These are phyloP conservation scores for Trematosphaeria pertusa DNA, from an alignment of 2,329 filamentous ascomycete genomes.

Conservation along the genomic window DNA sequence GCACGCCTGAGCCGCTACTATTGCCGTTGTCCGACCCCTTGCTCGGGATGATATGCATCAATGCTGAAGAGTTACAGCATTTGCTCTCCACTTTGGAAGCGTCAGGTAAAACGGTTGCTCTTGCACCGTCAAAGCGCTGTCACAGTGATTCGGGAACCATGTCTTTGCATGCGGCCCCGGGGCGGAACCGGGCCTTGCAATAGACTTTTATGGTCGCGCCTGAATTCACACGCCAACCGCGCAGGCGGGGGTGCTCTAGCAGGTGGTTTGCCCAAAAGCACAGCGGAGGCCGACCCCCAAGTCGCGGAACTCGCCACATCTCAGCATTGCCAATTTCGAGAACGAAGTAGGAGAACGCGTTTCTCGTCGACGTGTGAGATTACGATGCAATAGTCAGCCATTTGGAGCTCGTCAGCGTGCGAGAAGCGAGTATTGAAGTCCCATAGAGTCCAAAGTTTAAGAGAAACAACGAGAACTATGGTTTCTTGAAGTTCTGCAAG, in stretches of 20 bases:
- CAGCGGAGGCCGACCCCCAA: constrained; percentile 18
- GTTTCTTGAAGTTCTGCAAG: constrained; percentile 29
- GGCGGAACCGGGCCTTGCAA: constrained; percentile 31
- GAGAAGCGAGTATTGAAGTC: constrained; percentile 9
- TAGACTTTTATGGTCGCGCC: constrained; percentile 21
- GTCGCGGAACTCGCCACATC: constrained; percentile 18
- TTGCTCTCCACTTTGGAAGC: constrained; percentile 26
- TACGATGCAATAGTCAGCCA: constrained; percentile 8
- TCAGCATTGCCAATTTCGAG: constrained; percentile 23
- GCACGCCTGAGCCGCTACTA: constrained; percentile 18
- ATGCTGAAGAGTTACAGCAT: constrained; percentile 7
- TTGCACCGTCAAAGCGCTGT: constrained; percentile 30
- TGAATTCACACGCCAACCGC: constrained; percentile 35
- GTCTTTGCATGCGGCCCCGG: constrained; percentile 35
- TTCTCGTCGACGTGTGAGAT: constrained; percentile 21
- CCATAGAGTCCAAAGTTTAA: constrained; percentile 4
- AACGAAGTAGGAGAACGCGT: constrained; percentile 21
- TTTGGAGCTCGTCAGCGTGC: constrained; percentile 8
- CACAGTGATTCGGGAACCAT: constrained; percentile 19
- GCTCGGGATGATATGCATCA: constrained; percentile 23
- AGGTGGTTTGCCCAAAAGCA: constrained; percentile 36
- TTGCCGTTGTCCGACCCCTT: constrained; percentile 22
- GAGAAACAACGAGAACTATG: constrained; percentile 9
- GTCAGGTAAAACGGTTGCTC: constrained; percentile 25
- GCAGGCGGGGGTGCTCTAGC: constrained; percentile 37